These are phyloP conservation scores for Trichoderma sp. DNA, from an alignment of 2,329 filamentous ascomycete species.

Conservation along the genomic window DNA sequence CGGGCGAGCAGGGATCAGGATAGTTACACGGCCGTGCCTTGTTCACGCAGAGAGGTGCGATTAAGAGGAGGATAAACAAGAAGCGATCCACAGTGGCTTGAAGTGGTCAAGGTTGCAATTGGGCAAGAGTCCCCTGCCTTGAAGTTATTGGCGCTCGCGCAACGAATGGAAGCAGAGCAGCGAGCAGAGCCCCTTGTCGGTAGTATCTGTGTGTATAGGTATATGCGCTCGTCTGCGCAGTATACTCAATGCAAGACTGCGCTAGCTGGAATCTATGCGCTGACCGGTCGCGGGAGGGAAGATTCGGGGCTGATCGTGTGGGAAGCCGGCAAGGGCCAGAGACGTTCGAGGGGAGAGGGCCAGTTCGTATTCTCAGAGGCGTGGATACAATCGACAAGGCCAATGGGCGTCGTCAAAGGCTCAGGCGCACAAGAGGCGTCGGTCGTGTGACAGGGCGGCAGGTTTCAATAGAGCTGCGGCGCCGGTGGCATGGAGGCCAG, in stretches of 20 bases:
- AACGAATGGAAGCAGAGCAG: neutral
- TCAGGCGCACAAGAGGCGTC: conserved; percentile 30
- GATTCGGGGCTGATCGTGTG: conserved; percentile 35
- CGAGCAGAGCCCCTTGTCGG: neutral
- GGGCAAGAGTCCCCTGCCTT: conserved; percentile 6
- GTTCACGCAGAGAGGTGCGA: conserved; percentile 38
- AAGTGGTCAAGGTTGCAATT: conserved; percentile 5
- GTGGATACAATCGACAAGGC: conserved; percentile 30
- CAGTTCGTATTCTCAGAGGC: conserved; percentile 40
- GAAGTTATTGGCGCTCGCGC: neutral
- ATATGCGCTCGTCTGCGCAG: conserved; percentile 1
- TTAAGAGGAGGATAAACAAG: neutral
- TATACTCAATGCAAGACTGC: neutral
- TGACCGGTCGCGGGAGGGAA: conserved; percentile 26
- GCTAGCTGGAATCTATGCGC: neutral
- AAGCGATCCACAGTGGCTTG: conserved; percentile 29
- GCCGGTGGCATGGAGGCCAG: conserved; percentile 33
- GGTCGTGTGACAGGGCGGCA: conserved; percentile 36
- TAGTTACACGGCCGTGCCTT: conserved; percentile 36
- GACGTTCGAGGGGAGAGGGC: conserved; percentile 33
- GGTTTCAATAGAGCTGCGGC: conserved; percentile 34
- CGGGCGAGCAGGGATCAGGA: conserved; percentile 36
- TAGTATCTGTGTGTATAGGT: neutral
- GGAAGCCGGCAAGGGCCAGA: conserved; percentile 35
- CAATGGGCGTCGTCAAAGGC: conserved; percentile 36